Conservation (phyloP, 177 flowering plant genomes). For the Vitis hybrid region DNA sequence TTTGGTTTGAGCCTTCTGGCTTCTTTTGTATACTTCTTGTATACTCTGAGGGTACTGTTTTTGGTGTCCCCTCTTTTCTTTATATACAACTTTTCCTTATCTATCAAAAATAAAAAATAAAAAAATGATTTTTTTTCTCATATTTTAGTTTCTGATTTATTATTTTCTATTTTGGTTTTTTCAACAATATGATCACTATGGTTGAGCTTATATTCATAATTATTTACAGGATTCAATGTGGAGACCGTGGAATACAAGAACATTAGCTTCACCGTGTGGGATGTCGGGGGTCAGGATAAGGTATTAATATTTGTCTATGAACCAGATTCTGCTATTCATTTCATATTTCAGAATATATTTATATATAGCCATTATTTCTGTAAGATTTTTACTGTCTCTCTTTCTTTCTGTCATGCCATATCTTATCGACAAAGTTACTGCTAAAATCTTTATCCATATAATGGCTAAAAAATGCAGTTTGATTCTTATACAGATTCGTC, state of each 20-base stretch:
- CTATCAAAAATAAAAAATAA: too few species aligned
- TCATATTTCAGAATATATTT: neutral
- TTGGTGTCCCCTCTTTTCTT: too few species aligned
- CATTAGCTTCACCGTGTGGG: conserved; percentile 99
- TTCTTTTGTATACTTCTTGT: too few species aligned
- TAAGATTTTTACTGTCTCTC: neutral
- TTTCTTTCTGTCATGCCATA: neutral
- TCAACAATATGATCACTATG: neutral
- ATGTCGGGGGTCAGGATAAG: conserved; percentile 99
- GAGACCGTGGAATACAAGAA: conserved; percentile 95
- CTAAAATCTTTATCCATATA: too few species aligned
- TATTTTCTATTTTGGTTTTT: neutral
- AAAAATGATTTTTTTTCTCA: neutral
- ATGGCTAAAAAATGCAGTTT: neutral
- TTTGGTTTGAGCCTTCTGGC: too few species aligned
- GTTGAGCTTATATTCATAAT: neutral
- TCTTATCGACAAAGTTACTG: neutral
- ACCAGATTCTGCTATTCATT: neutral
- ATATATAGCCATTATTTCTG: neutral
- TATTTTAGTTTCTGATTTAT: neutral
- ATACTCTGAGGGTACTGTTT: too few species aligned
- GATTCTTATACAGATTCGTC: conserved; percentile 67
- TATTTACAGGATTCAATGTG: conserved; percentile 78
- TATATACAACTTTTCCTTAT: too few species aligned
- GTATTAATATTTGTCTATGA: conserved; percentile 25